Base-by-base conservation (phyloP, 164 flowering plant species). In the Vitis amurensis region DNA sequence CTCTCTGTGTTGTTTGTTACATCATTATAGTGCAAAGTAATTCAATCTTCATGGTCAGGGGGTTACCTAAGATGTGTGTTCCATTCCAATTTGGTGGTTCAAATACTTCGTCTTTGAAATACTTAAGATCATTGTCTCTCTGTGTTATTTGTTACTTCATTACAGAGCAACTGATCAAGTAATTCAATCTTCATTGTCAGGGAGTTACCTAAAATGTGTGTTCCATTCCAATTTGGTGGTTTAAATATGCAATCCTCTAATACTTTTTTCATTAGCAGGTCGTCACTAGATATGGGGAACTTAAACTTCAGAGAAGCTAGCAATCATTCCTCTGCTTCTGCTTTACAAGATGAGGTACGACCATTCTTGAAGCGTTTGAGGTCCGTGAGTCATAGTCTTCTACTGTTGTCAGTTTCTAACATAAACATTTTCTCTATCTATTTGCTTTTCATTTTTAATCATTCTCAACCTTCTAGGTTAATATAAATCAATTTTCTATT, bases 341-440 rank as follows among this genome's bases (percentile, higher is more conserved):
- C 82, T 78, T 77, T 88, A 68, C 97, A 91, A 78, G 93, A 94
- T 74, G 97, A 92, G 97, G 98, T 94, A 68, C 65, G 31, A 50
- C 11, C 61, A 59, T 61, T 44, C 29, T 37, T 19, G 44, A 31
- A 68, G 68, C 55, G 29, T 63, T 4, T 47, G 50, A 37, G 15
- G 17, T 17, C 9, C 9, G 60, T 30, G 27, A 15, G 11, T 19
- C 16, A 23, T n/a, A 59, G 52, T 14, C 52, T 30, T 68, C 37
- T 60, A 29, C 50, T 60, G 19, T 8, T 52, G 65, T 57, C 47
- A 64, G 68, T 50, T 50, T 10, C 29, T 16, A 9, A n/a, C 4
- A 0, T 8, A 8, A 27, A 50, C 53, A 30, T 69, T n/a, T 37
- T 13, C 3, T 44, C 27, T 55, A 8, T 51, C n/a, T 19, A 65